Evolutionary conservation across 129 eudicot species (phyloP).

Genomic region (Erigeron canadensis): DNA sequence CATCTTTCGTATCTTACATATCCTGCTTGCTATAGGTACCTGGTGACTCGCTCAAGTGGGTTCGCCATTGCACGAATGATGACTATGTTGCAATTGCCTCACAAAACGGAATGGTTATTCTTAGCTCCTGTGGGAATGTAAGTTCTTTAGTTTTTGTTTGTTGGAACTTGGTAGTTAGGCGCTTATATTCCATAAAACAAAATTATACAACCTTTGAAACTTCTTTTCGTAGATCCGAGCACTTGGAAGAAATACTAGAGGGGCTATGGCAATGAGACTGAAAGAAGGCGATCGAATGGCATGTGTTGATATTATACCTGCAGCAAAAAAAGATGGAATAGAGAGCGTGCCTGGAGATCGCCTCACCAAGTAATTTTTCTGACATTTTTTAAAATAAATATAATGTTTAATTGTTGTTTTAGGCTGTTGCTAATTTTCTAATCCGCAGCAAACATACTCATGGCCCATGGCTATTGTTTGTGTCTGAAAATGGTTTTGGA

Average conservation of each 20-base stretch:
- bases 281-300: conserved; percentile 86
- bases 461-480: conserved; percentile 91
- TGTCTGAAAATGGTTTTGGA: conserved; percentile 89
- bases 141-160: conserved; percentile 24
- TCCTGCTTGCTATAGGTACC: conserved; percentile 62
- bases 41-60: conserved; percentile 97
- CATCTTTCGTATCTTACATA: conserved; percentile 20
- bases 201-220: not conserved
- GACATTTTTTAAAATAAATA: not conserved
- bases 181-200: not conserved
- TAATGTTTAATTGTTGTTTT: not conserved
- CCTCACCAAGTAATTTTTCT: conserved; percentile 40
- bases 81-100: conserved; percentile 98
- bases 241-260: conserved; percentile 88
- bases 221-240: conserved; percentile 67
- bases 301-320: conserved; percentile 84
- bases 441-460: conserved; percentile 45
- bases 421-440: conserved; percentile 3
- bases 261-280: conserved; percentile 81
- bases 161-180: not conserved
- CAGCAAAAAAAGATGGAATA: conserved; percentile 44
- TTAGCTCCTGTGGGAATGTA: conserved; percentile 79
- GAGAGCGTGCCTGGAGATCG: conserved; percentile 39
- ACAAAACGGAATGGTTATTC: conserved; percentile 80
- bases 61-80: conserved; percentile 76